These are phyloP conservation scores for Akanthomyces dipterigenus DNA, from an alignment of 2,329 filamentous ascomycete species.

Conservation along the genomic window DNA sequence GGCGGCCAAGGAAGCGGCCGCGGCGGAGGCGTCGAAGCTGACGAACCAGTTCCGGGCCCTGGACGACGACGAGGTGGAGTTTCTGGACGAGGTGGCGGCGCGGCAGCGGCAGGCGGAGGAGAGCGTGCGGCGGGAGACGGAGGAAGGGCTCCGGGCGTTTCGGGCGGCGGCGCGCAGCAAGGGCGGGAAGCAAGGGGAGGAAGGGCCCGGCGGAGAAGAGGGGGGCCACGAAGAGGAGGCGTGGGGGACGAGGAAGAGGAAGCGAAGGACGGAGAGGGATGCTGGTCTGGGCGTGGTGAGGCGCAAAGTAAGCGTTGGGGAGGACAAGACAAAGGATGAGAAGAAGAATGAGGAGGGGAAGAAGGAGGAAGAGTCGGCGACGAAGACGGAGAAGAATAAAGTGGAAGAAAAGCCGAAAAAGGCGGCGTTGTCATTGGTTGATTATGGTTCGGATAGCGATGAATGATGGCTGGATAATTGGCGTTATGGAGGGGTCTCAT, in stretches of 20 bases:
- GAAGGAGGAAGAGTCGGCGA: constrained; percentile 4
- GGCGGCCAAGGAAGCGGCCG: constrained; percentile 75
- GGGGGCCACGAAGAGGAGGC: constrained; percentile 16
- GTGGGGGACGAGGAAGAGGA: constrained; percentile 20
- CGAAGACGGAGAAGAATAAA: constrained; percentile 17
- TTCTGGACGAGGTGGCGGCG: constrained; percentile 55
- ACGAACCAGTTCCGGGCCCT: constrained; percentile 72
- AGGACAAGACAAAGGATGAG: constrained; percentile 13
- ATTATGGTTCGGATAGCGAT: constrained; percentile 50
- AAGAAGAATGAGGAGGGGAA: constrained; percentile 8
- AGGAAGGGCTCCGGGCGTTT: constrained; percentile 50
- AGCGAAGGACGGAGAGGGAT: constrained; percentile 23
- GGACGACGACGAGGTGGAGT: constrained; percentile 74
- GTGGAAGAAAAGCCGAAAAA: background rate
- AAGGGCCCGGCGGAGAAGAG: background rate
- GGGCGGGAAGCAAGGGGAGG: constrained; percentile 15
- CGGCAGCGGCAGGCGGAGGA: constrained; percentile 48
- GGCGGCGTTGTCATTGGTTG: constrained; percentile 37
- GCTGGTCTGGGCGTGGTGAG: constrained; percentile 14
- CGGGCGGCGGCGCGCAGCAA: constrained; percentile 39
- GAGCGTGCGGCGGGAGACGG: constrained; percentile 45
- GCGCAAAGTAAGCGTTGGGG: constrained; percentile 10
- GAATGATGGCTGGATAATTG: constrained; percentile 20
- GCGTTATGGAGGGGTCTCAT: constrained; percentile 4
- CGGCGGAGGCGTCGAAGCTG: constrained; percentile 65